phyloP scores from a whole-genome alignment of 2,329 filamentous ascomycete species.

The Cercospora janseana region DNA sequence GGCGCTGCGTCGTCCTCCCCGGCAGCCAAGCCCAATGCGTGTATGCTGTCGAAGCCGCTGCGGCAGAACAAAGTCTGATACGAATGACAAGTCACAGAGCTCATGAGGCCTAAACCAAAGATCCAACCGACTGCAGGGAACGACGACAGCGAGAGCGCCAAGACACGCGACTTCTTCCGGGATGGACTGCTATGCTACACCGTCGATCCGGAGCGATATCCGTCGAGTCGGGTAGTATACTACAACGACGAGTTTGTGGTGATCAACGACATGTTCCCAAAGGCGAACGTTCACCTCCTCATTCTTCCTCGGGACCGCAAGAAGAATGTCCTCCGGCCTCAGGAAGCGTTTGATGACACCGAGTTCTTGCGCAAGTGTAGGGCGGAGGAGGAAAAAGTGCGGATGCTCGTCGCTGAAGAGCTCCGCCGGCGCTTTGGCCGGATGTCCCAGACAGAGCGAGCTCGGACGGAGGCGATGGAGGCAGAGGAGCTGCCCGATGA shows the following conservation, averaged over 20 bases:
- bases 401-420: constrained; percentile 67
- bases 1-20: constrained; percentile 21
- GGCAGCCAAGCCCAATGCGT: constrained; percentile 38
- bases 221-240: constrained; percentile 61
- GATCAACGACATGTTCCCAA: constrained; percentile 82
- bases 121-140: constrained; percentile 28
- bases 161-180: constrained; percentile 48
- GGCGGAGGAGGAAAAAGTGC: constrained; percentile 61
- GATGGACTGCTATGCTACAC: constrained; percentile 68
- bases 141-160: constrained; percentile 17
- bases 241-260: constrained; percentile 68
- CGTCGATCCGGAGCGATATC: constrained; percentile 59
- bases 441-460: constrained; percentile 61
- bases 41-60: constrained; percentile 22
- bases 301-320: constrained; percentile 72
- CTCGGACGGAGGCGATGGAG: constrained; percentile 64
- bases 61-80: constrained; percentile 23
- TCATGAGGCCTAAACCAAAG: constrained; percentile 46
- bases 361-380: constrained; percentile 66
- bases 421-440: constrained; percentile 67
- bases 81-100: constrained; percentile 44
- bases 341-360: constrained; percentile 70
- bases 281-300: constrained; percentile 79
- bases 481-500: constrained; percentile 37
- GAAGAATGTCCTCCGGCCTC: constrained; percentile 67